Conservation (phyloP, 2,329 filamentous ascomycete species). For the Aureobasidium sp. region DNA sequence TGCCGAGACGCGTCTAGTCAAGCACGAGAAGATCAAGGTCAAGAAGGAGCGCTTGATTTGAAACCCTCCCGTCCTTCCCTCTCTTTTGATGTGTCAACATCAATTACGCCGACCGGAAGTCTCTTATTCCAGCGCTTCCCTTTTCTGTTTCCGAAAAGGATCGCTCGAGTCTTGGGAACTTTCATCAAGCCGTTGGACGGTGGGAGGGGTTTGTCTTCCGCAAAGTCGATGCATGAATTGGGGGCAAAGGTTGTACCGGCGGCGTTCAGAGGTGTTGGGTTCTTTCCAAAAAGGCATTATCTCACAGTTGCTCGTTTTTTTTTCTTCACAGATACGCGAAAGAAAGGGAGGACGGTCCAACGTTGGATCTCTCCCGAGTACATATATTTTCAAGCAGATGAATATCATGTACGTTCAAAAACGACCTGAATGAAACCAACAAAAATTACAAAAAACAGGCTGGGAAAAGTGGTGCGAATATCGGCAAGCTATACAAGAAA, state of each 20-base stretch:
- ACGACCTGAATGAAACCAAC: background rate
- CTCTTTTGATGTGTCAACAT: background rate
- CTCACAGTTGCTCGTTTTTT: background rate
- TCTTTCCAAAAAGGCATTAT: constrained; percentile 4
- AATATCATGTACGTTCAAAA: constrained; percentile 6
- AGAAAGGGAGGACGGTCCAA: background rate
- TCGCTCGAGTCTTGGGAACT: background rate
- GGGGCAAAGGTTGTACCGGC: background rate
- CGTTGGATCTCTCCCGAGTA: background rate
- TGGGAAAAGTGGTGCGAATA: background rate
- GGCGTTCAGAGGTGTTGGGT: constrained; percentile 9
- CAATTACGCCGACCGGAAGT: background rate
- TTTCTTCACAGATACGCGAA: background rate
- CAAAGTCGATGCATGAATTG: constrained; percentile 10
- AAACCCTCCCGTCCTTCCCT: background rate
- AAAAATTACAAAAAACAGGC: background rate
- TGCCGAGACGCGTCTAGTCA: background rate
- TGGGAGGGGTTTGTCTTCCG: background rate
- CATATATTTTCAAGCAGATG: background rate
- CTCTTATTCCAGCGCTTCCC: background rate
- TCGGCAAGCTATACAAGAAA: background rate
- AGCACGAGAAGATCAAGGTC: constrained; percentile 8
- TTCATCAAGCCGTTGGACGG: background rate
- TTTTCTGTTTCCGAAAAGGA: background rate
- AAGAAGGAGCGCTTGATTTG: constrained; percentile 2